Evolutionary conservation across 805 yeast species (phyloP).

Genomic region (Candida quercuum): DNA sequence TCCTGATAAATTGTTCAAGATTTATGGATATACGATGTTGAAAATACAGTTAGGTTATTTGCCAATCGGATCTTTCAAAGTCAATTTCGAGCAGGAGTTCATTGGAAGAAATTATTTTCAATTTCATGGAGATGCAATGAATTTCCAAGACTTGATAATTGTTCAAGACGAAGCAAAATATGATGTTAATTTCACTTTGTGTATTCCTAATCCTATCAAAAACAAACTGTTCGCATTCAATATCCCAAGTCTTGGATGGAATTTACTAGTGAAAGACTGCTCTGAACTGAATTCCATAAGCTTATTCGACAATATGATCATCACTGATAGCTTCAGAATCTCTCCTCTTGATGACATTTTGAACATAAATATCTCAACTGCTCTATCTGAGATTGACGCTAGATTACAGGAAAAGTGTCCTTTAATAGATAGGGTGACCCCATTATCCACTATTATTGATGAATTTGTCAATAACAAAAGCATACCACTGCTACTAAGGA

Average conservation of each 20-base stretch:
- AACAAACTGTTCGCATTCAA: slow-evolving; percentile 15
- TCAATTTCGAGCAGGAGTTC: slow-evolving; percentile 28
- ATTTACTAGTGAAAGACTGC: slow-evolving; percentile 33
- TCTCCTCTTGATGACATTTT: slow-evolving; percentile 12
- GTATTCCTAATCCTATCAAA: slow-evolving; percentile 20
- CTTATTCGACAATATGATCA: slow-evolving; percentile 20
- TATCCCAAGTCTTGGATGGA: slow-evolving; percentile 34
- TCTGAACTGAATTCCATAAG: slow-evolving; percentile 22
- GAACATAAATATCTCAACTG: slow-evolving; percentile 8
- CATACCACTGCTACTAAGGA: slow-evolving; percentile 15
- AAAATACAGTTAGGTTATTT: slow-evolving; percentile 28
- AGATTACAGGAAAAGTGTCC: slow-evolving; percentile 6
- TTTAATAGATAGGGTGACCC: slow-evolving; percentile 6
- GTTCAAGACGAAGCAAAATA: slow-evolving; percentile 16
- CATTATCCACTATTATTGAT: slow-evolving; percentile 11
- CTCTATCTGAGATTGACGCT: slow-evolving; percentile 4
- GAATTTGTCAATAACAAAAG: slow-evolving; percentile 13
- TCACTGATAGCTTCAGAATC: slow-evolving; percentile 8
- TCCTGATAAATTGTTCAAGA: slow-evolving; percentile 26
- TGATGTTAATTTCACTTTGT: slow-evolving; percentile 17
- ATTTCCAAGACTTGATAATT: slow-evolving; percentile 22
- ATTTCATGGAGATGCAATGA: slow-evolving; percentile 16
- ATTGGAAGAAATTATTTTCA: slow-evolving; percentile 19
- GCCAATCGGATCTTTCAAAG: slow-evolving; percentile 26
- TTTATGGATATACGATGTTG: slow-evolving; percentile 31